Percentiles rank a stretch among this genome's conserved stretches.
Evolutionary conservation across 1,284 basidiomycete genomes (phyloP).

Genomic region (Vanrija humicola): DNA sequence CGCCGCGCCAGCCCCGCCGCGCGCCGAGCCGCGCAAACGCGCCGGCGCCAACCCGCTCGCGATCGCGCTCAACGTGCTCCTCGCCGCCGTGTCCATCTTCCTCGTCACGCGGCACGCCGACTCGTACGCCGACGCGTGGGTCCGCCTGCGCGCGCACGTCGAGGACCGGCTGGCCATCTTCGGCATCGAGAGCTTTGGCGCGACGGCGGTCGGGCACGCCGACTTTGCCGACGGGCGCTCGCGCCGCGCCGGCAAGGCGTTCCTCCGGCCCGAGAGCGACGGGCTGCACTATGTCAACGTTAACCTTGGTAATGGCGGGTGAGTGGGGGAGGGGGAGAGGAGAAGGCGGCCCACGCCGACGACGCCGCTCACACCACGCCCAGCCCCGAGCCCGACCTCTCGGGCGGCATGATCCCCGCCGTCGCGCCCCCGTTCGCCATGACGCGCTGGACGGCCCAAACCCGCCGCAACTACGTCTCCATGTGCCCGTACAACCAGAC

Average conservation of each 20-base stretch:
- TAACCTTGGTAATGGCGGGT: conserved; percentile 42
- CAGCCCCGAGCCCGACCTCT: conserved; percentile 35
- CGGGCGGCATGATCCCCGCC: conserved; percentile 50
- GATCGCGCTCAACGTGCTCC: neutral
- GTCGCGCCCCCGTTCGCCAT: conserved; percentile 71
- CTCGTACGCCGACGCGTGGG: neutral
- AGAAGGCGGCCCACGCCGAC: neutral
- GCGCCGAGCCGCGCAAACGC: no score
- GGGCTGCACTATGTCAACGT: conserved; percentile 34
- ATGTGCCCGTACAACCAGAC: conserved; percentile 73
- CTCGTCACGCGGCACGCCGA: neutral
- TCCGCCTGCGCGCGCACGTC: neutral
- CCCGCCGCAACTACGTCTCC: conserved; percentile 57
- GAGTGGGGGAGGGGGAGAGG: conserved; percentile 5
- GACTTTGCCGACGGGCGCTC: conserved; percentile 39
- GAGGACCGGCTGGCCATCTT: neutral
- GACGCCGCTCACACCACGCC: neutral
- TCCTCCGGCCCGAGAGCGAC: conserved; percentile 22
- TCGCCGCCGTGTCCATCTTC: neutral
- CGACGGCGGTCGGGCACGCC: conserved; percentile 20
- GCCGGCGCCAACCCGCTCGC: neutral
- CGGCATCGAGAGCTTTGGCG: neutral
- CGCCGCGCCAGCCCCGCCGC: no score
- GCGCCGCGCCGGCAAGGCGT: conserved; percentile 11
- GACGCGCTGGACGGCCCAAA: conserved; percentile 62